Conservation (phyloP, 2,329 filamentous ascomycete genomes). For the Colletotrichum destructivum region DNA sequence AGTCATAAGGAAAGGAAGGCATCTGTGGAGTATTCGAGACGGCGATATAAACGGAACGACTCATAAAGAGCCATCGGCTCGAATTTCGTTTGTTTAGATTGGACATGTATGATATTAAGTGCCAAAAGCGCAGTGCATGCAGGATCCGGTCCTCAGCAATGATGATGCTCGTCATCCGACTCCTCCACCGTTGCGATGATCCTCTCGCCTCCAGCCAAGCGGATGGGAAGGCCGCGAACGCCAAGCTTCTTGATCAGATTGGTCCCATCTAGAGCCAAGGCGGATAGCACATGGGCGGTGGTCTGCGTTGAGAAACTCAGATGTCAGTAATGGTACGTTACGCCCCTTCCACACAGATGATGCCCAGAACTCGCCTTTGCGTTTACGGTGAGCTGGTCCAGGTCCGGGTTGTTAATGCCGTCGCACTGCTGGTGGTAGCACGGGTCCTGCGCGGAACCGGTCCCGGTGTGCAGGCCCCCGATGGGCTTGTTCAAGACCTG, state of each 20-base stretch:
- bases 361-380: constrained; percentile 43
- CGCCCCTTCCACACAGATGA: no score
- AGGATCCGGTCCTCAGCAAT: background rate
- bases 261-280: constrained; percentile 30
- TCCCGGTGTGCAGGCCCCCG: constrained; percentile 73
- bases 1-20: background rate
- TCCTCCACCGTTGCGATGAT: background rate
- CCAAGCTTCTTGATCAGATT: constrained; percentile 42
- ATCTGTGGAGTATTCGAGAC: background rate
- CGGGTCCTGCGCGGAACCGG: constrained; percentile 62
- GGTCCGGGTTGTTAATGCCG: constrained; percentile 55
- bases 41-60: no score
- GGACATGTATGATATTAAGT: no score
- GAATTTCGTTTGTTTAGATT: no score
- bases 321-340: background rate
- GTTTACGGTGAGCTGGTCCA: constrained; percentile 52
- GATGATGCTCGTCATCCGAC: constrained; percentile 10
- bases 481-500: constrained; percentile 66
- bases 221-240: background rate
- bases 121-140: background rate
- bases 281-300: constrained; percentile 33
- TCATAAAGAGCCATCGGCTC: background rate
- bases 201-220: background rate
- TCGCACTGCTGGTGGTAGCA: constrained; percentile 56
- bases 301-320: background rate